A percentile compares a stretch with the other conserved stretches of the same genome.
phyloP scores from a whole-genome alignment of 441 rosid genomes.

The Erodium trifolium region DNA sequence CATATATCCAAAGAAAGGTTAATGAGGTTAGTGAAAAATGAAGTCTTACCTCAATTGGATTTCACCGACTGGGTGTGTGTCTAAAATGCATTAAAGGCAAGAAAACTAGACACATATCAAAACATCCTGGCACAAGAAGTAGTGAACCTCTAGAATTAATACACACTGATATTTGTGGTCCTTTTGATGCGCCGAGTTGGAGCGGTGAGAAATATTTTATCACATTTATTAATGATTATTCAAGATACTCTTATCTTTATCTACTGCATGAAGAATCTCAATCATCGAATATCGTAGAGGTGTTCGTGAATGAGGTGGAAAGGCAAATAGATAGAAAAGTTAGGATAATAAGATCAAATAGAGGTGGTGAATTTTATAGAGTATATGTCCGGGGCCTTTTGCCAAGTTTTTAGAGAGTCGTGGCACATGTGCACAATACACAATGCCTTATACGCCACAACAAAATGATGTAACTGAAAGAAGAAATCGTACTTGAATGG shows the following conservation, averaged over 20 bases:
- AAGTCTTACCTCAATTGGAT: background rate
- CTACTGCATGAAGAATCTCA: background rate
- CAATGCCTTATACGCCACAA: background rate
- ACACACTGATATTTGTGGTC: background rate
- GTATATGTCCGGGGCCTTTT: background rate
- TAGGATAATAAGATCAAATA: too few relatives aligned
- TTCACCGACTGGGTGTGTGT: background rate
- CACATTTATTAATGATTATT: background rate
- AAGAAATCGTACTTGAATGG: background rate
- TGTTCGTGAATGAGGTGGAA: background rate
- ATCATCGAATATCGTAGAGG: background rate
- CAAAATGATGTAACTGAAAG: background rate
- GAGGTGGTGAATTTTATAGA: too few relatives aligned
- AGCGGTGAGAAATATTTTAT: background rate
- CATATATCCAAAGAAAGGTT: too few relatives aligned
- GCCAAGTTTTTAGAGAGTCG: background rate
- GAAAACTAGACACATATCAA: background rate
- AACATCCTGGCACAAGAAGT: background rate
- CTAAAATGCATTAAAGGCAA: background rate
- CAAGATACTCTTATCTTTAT: background rate
- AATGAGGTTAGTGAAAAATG: too few relatives aligned
- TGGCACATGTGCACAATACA: background rate
- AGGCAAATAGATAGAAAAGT: slow-evolving; percentile 5
- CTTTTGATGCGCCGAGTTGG: background rate
- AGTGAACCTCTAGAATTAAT: background rate